Evolutionary conservation across 169 alveolate species (phyloP).

Genomic region (Fabrea salina): DNA sequence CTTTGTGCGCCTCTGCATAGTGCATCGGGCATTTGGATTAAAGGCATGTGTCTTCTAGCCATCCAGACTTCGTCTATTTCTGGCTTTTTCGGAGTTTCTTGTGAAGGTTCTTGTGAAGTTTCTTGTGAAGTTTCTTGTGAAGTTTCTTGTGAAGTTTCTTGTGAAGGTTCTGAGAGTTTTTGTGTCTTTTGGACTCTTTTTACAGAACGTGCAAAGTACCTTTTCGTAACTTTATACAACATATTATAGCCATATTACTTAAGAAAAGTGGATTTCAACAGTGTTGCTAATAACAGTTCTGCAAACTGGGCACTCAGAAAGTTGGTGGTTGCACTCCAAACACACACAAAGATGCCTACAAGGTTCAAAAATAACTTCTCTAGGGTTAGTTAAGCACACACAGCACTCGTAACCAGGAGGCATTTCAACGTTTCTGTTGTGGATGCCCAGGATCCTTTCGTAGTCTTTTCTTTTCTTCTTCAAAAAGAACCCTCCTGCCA

Average conservation of each 20-base stretch:
- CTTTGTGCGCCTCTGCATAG: constrained; percentile 34
- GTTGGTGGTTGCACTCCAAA: background rate
- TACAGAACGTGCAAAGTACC: too few relatives aligned
- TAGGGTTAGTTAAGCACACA: background rate
- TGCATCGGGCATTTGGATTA: constrained; percentile 45
- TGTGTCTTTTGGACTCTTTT: too few relatives aligned
- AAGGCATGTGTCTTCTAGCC: constrained; percentile 5
- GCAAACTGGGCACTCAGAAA: background rate
- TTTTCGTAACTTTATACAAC: too few relatives aligned
- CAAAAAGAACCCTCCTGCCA: background rate
- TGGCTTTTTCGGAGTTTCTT: too few relatives aligned
- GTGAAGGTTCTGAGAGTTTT: too few relatives aligned
- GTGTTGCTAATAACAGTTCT: background rate
- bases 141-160: too few relatives aligned
- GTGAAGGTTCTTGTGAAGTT: too few relatives aligned
- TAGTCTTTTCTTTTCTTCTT: background rate
- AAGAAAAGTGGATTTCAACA: background rate
- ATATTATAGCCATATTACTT: too few relatives aligned
- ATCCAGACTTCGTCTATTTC: constrained; percentile 2
- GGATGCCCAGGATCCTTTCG: too few relatives aligned
- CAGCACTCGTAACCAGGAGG: background rate
- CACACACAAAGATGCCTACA: background rate
- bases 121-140: too few relatives aligned
- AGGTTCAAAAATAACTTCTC: background rate
- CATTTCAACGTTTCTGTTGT: background rate